Percentiles rank a stretch among this genome's conserved stretches.
These are phyloP conservation scores for Coemansia sp. DNA, from an alignment of 192 early-diverging fungal species.

Conservation along the genomic window DNA sequence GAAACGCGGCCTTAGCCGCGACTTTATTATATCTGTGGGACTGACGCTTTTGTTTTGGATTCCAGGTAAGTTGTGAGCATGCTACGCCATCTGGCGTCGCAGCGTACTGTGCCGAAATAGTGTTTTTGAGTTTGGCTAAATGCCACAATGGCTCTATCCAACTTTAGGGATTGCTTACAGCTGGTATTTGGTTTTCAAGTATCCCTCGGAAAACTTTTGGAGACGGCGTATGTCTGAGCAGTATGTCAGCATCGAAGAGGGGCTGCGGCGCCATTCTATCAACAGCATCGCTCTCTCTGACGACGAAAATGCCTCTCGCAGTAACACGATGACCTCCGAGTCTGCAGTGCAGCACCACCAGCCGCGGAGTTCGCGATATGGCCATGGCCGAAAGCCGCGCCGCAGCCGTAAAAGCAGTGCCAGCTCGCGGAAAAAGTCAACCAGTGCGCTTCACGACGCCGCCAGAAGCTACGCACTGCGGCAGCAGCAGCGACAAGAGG, in stretches of 20 bases:
- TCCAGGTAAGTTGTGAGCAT: slow-evolving; percentile 54
- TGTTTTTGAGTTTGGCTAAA: background rate
- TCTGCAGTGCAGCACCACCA: slow-evolving; percentile 12
- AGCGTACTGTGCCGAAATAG: background rate
- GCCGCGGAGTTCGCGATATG: slow-evolving; percentile 4
- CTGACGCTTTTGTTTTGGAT: slow-evolving; percentile 69
- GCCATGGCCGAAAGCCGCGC: slow-evolving; percentile 19
- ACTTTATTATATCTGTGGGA: slow-evolving; percentile 66
- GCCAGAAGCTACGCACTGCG: slow-evolving; percentile 44
- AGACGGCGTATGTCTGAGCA: slow-evolving; percentile 12
- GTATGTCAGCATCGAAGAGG: slow-evolving; percentile 47
- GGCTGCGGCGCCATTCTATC: slow-evolving; percentile 43
- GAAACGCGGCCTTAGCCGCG: slow-evolving; percentile 61
- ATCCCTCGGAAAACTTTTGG: slow-evolving; percentile 46
- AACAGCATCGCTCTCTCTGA: slow-evolving; percentile 16
- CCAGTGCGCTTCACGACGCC: slow-evolving; percentile 32
- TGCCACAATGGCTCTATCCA: too few species aligned
- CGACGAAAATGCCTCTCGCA: slow-evolving; percentile 34
- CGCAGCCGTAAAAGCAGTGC: slow-evolving; percentile 28
- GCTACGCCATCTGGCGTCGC: background rate
- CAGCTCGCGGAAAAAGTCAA: slow-evolving; percentile 12
- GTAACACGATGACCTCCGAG: slow-evolving; percentile 39
- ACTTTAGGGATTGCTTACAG: slow-evolving; percentile 42
- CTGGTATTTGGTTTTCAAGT: slow-evolving; percentile 49
- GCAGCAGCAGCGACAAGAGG: slow-evolving; percentile 34